These are phyloP conservation scores for Sporothrix phasma DNA, from an alignment of 2,329 filamentous ascomycete genomes.

Conservation along the genomic window DNA sequence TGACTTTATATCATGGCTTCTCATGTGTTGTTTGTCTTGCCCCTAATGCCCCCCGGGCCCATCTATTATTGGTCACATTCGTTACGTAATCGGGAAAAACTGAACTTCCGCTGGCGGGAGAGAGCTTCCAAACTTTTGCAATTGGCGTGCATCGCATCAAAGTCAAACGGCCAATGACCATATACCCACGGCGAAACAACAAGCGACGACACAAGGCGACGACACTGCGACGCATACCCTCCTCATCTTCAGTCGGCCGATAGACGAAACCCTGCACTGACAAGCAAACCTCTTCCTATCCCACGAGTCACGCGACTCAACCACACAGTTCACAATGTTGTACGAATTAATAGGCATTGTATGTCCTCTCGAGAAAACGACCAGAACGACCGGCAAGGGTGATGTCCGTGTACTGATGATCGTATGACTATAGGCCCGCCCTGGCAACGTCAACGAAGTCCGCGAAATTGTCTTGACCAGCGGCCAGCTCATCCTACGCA, in stretches of 20 bases:
- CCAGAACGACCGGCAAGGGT: too few relatives aligned
- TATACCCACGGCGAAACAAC: background rate
- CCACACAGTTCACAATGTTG: conserved; percentile 52
- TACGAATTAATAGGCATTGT: conserved; percentile 98
- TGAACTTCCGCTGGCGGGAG: background rate
- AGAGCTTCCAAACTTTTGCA: background rate
- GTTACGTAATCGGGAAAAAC: conserved; percentile 4
- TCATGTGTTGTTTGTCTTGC: background rate
- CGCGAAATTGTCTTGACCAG: conserved; percentile 89
- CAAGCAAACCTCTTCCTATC: background rate
- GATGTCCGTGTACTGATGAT: too few relatives aligned
- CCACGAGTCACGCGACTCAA: background rate
- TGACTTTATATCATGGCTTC: too few relatives aligned
- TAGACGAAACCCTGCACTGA: background rate
- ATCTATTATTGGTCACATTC: background rate
- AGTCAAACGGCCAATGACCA: background rate
- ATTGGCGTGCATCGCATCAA: background rate
- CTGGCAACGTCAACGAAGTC: conserved; percentile 80
- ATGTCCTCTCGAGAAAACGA: conserved; percentile 28
- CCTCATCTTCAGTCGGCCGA: background rate
- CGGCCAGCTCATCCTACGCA: conserved; percentile 70
- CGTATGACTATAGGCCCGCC: conserved; percentile 89
- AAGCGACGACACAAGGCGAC: background rate
- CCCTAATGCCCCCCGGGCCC: background rate
- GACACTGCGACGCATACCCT: background rate